Conservation (phyloP, 1,139 yeast species). For the Hemisphaericaspora lyxosophila region DNA sequence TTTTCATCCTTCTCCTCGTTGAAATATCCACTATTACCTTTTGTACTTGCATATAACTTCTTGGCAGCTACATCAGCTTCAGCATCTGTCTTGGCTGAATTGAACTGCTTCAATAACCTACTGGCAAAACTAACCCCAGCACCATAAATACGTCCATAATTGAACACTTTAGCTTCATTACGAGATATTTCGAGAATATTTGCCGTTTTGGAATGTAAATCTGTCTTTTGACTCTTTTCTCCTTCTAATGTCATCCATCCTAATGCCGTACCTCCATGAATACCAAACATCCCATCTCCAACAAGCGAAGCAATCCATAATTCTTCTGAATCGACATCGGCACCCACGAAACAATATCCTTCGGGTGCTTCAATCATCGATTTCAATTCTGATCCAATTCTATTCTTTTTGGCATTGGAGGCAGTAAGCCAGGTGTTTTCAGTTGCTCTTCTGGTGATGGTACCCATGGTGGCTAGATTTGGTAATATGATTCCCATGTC, state of each 20-base stretch:
- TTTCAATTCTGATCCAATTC: slow-evolving; percentile 93
- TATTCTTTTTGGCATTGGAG: slow-evolving; percentile 78
- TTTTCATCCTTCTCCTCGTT: too few relatives aligned
- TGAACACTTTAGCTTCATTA: slow-evolving; percentile 91
- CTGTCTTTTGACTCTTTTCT: slow-evolving; percentile 85
- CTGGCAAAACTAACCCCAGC: slow-evolving; percentile 94
- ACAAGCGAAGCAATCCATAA: slow-evolving; percentile 96
- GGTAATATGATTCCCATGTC: slow-evolving; percentile 80
- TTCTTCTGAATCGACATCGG: slow-evolving; percentile 98
- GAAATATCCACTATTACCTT: slow-evolving; percentile 53
- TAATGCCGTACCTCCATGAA: slow-evolving; percentile 94
- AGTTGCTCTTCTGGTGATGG: slow-evolving; percentile 93
- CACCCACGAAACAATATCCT: slow-evolving; percentile 93
- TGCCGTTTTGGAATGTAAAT: slow-evolving; percentile 93
- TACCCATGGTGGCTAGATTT: slow-evolving; percentile 87
- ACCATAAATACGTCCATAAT: slow-evolving; percentile 96
- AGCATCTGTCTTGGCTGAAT: slow-evolving; percentile 63
- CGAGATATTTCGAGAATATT: slow-evolving; percentile 84
- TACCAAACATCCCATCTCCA: slow-evolving; percentile 84
- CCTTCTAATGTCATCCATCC: slow-evolving; percentile 99
- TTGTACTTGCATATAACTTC: slow-evolving; percentile 73
- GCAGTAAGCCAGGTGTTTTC: slow-evolving; percentile 98
- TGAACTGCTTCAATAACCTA: slow-evolving; percentile 76
- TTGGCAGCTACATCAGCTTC: slow-evolving; percentile 72
- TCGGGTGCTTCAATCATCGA: slow-evolving; percentile 83